A percentile compares a stretch with the other conserved stretches of the same genome.
phyloP scores from a whole-genome alignment of 2,329 filamentous ascomycete genomes.

The Pleurostoma richardsiae region DNA sequence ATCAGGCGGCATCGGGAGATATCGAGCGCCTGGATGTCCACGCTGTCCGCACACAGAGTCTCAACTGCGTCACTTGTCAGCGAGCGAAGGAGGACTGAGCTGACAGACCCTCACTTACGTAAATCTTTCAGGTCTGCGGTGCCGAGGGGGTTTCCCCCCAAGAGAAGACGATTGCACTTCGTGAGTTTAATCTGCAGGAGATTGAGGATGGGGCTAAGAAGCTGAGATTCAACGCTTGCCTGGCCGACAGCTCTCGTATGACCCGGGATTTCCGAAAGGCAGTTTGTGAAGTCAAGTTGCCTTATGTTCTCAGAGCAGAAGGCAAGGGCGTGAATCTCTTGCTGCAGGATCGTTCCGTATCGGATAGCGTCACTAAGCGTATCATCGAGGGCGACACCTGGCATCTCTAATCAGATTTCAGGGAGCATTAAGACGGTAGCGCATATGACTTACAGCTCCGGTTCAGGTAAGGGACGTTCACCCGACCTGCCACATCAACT shows the following conservation, averaged over 20 bases:
- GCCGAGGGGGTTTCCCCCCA: constrained; percentile 45
- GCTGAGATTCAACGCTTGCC: constrained; percentile 15
- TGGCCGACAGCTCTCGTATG: constrained; percentile 5
- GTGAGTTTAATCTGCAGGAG: constrained; percentile 35
- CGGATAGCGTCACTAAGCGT: constrained; percentile 42
- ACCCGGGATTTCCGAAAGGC: constrained; percentile 18
- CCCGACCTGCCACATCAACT: constrained; percentile 38
- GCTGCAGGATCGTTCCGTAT: constrained; percentile 45
- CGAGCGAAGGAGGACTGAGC: constrained; percentile 3
- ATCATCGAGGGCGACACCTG: constrained; percentile 40
- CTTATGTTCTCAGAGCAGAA: constrained; percentile 51
- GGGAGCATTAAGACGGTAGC: neutral
- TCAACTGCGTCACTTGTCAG: constrained; percentile 13
- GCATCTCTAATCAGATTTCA: neutral
- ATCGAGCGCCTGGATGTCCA: constrained; percentile 41
- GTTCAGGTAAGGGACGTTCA: constrained; percentile 45
- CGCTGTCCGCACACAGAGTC: constrained; percentile 18
- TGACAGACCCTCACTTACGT: constrained; percentile 24
- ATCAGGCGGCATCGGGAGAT: constrained; percentile 46
- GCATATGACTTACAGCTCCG: constrained; percentile 36
- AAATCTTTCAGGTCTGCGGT: constrained; percentile 42
- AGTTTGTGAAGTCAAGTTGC: constrained; percentile 47
- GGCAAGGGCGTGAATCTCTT: constrained; percentile 51
- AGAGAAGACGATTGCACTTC: constrained; percentile 45
- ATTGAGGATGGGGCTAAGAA: constrained; percentile 34